Base-by-base conservation (phyloP, 1,284 basidiomycete species). In the Tremellales sp. region DNA sequence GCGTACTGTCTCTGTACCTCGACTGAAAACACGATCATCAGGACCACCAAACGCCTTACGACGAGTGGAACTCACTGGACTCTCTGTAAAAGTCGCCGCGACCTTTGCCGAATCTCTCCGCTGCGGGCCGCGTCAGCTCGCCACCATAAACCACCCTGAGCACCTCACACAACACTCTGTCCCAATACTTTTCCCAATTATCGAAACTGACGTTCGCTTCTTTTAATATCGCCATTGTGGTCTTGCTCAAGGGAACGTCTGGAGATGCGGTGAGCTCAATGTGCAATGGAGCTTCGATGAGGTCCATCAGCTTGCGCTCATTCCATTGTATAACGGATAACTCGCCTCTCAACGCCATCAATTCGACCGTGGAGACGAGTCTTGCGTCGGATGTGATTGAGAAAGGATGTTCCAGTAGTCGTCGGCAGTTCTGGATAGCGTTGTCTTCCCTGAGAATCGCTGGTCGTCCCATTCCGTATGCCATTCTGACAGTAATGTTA, bases 381-480 rank as follows among this genome's bases (percentile, higher is more conserved):
- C 91, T 83, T 79, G 89, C 91, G 61, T 95, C 91, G 53, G 93
- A 90, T 57, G 89, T 85, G 56, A 92, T 87, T 6, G 87, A 81
- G 18, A 93, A 75, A 13, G 91, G 91, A 65, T 94, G 90, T 56
- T 85, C 82, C 21, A 94, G 75, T n/a, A 92, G 77, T 28, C 84
- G 74, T 35, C 86, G 82, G 53, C 87, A 88, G 48, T 87, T 81
- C 60, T 79, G 80, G 49, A 94, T 90, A 42, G 87, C 85, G 61
- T 93, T 89, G 60, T 94, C 89, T 55, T 94, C 88, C 62, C 87
- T 86, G 33, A 94, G 76, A 48, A 94, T 89, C 1, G 90, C 87
- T 1, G 90, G 89, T 21, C 91, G 82, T 5, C 91, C 91, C 25
- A 87, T 92, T 4, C 91, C 91, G 58, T 93, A 94, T 1, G 89